These are phyloP conservation scores for Pulicaria dysenterica DNA, from an alignment of 129 eudicot genomes.

Conservation along the genomic window DNA sequence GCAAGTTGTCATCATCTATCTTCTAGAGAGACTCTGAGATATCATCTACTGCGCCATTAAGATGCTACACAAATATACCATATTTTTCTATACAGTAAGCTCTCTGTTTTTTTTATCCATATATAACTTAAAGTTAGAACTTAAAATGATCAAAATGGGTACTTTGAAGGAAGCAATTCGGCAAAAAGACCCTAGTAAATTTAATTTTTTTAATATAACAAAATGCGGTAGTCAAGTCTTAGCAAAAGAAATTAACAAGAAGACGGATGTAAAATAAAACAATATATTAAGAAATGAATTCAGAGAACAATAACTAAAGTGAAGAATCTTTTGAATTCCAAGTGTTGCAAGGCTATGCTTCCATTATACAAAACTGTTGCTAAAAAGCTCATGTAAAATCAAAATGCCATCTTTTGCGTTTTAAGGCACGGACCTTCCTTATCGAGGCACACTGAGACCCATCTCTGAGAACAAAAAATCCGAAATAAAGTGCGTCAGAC, in stretches of 20 bases:
- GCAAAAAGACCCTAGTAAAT: background rate
- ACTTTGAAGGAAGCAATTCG: background rate
- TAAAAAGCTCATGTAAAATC: conserved; percentile 30
- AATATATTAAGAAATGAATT: conserved; percentile 8
- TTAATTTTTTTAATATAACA: background rate
- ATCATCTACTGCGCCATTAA: too few species aligned
- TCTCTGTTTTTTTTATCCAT: too few species aligned
- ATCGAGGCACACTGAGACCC: conserved; percentile 87
- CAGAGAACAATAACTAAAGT: background rate
- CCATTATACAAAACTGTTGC: conserved; percentile 39
- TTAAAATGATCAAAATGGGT: too few species aligned
- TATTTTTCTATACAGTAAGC: too few species aligned
- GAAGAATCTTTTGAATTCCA: background rate
- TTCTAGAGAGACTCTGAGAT: too few species aligned
- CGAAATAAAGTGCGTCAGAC: conserved; percentile 14
- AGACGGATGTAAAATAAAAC: background rate
- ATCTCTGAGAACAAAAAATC: conserved; percentile 47
- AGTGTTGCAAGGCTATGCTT: conserved; percentile 29
- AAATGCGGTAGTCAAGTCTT: background rate
- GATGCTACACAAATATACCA: too few species aligned
- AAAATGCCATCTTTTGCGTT: conserved; percentile 25
- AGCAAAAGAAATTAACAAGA: conserved; percentile 6
- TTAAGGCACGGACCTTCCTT: conserved; percentile 22
- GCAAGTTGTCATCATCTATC: too few species aligned
- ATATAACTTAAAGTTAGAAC: too few species aligned